These are phyloP conservation scores for Venturia aucupariae DNA, from an alignment of 2,329 filamentous ascomycete genomes.

Conservation along the genomic window DNA sequence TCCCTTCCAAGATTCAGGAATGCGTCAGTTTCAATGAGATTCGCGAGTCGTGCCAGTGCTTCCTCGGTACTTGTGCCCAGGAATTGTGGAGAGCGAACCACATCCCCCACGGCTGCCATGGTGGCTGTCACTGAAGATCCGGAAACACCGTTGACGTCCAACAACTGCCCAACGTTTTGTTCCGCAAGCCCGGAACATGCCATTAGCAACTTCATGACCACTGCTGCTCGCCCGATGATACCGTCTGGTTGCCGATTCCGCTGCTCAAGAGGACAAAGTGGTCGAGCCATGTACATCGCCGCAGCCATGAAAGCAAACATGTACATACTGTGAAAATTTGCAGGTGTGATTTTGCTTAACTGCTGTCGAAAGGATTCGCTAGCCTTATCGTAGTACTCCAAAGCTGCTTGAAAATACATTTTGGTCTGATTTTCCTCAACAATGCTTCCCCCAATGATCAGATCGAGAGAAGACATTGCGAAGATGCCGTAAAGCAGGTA, in stretches of 20 bases:
- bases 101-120: not conserved
- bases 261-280: not conserved
- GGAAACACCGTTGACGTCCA: not conserved
- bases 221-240: not conserved
- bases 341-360: constrained; percentile 15
- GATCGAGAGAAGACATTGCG: constrained; percentile 23
- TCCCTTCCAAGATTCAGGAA: not conserved
- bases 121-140: not conserved
- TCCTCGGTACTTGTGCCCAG: not conserved
- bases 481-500: constrained; percentile 8
- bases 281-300: not conserved
- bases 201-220: constrained; percentile 2
- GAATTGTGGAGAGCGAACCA: not conserved
- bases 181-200: not conserved
- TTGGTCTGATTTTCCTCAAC: constrained; percentile 15
- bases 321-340: not conserved
- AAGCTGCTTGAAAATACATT: constrained; percentile 24
- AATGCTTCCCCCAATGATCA: constrained; percentile 20
- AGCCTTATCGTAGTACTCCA: constrained; percentile 28
- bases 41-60: not conserved
- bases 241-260: not conserved
- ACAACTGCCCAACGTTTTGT: not conserved
- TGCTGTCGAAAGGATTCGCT: constrained; percentile 25
- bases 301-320: constrained; percentile 1
- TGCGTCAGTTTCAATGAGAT: not conserved